Conservation (phyloP, 108 stramenopile genomes). For the Nitzschia sp. region DNA sequence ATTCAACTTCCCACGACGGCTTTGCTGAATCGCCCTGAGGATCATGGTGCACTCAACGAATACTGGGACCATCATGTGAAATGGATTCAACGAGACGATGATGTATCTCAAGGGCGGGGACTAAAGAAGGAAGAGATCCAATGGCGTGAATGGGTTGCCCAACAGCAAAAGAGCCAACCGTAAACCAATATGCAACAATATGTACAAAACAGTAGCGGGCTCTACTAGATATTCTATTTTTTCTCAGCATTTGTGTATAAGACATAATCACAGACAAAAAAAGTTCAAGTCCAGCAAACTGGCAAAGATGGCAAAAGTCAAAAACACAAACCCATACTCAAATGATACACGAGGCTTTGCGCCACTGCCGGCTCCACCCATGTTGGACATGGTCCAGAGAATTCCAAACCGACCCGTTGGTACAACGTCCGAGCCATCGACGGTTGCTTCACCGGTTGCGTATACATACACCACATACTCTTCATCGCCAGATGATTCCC, state of each 20-base stretch:
- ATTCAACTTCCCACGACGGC: conserved; percentile 12
- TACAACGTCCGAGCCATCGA: background rate
- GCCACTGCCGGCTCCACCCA: background rate
- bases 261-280: no score
- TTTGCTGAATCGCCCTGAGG: conserved; percentile 11
- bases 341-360: background rate
- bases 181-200: no score
- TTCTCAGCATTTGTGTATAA: no score
- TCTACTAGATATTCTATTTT: no score
- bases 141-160: conserved; percentile 34
- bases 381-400: background rate
- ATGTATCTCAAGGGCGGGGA: conserved; percentile 7
- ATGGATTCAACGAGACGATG: conserved; percentile 53
- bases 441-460: background rate
- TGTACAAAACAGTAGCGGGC: no score
- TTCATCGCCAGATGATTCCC: conserved; percentile 2
- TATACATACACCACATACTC: conserved; percentile 10
- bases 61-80: conserved; percentile 59
- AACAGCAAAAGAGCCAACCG: no score
- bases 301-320: no score
- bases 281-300: no score
- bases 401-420: conserved; percentile 16
- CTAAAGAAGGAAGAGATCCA: conserved; percentile 30
- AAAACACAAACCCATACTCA: no score
- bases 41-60: conserved; percentile 26